A percentile compares a stretch with the other conserved stretches of the same genome.
phyloP scores from a whole-genome alignment of 75 land plant species.

The Pinus albicaulis region DNA sequence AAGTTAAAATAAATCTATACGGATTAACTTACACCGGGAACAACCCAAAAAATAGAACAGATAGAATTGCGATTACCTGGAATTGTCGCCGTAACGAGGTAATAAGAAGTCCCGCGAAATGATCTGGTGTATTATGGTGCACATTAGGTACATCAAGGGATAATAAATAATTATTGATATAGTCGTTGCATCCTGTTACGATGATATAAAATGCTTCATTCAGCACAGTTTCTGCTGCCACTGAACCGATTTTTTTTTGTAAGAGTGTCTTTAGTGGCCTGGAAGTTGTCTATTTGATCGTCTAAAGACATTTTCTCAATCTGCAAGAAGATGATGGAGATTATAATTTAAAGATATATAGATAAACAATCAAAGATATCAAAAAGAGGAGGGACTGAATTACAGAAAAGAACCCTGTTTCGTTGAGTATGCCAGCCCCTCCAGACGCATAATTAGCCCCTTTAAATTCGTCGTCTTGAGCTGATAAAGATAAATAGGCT shows the following conservation, averaged over 20 bases:
- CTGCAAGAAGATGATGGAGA: conserved; percentile 25
- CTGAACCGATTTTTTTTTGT: conserved; percentile 42
- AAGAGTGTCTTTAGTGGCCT: conserved; percentile 43
- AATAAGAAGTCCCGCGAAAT: conserved; percentile 38
- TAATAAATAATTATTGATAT: conserved; percentile 63
- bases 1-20: too few relatives aligned
- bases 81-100: conserved; percentile 47
- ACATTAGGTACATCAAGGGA: conserved; percentile 36
- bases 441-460: conserved; percentile 84
- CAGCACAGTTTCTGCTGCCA: conserved; percentile 48
- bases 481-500: conserved; percentile 44
- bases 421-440: conserved; percentile 76
- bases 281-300: conserved; percentile 67
- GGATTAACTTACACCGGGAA: too few relatives aligned
- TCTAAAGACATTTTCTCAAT: conserved; percentile 59
- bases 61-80: conserved; percentile 16
- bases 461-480: too few relatives aligned
- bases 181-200: conserved; percentile 88
- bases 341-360: too few relatives aligned
- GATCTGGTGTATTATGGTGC: conserved; percentile 45
- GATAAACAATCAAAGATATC: too few relatives aligned
- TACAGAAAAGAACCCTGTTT: conserved; percentile 77
- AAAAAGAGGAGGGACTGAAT: neutral
- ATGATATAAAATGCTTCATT: conserved; percentile 46
- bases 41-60: too few relatives aligned